Evolutionary conservation across 2,329 filamentous ascomycete species (phyloP).

Genomic region (Monosporascus sp.): DNA sequence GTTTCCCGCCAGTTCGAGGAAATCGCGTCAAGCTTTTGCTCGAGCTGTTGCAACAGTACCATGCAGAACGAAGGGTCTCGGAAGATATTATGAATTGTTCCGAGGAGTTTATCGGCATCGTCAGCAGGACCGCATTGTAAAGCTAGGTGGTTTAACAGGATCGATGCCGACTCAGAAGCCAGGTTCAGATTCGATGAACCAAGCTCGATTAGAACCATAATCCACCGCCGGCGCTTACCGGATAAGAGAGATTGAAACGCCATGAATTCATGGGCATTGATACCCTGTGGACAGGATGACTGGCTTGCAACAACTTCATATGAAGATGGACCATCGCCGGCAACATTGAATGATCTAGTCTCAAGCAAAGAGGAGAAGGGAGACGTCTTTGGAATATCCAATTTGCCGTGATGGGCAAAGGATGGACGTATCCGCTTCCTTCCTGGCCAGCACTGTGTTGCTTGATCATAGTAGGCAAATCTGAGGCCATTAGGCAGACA

Average conservation of each 20-base stretch:
- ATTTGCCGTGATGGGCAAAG: constrained; percentile 39
- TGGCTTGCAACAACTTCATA: constrained; percentile 48
- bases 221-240: constrained; percentile 44
- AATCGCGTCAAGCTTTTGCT: constrained; percentile 37
- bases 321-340: constrained; percentile 41
- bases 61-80: constrained; percentile 43
- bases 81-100: constrained; percentile 46
- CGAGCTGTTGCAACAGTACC: constrained; percentile 40
- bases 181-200: constrained; percentile 54
- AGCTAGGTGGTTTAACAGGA: constrained; percentile 46
- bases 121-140: constrained; percentile 48
- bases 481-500: constrained; percentile 40
- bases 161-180: constrained; percentile 43
- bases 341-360: constrained; percentile 20
- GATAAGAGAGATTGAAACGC: constrained; percentile 44
- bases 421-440: constrained; percentile 26
- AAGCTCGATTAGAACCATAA: constrained; percentile 43
- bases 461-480: constrained; percentile 42
- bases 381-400: constrained; percentile 31
- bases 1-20: constrained; percentile 54
- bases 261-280: constrained; percentile 47
- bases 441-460: constrained; percentile 32
- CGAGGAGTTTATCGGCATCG: constrained; percentile 24
- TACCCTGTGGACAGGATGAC: constrained; percentile 37
- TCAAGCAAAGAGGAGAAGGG: constrained; percentile 28